Conservation (phyloP, 179 eudicot species). For the Silene coronaria region DNA sequence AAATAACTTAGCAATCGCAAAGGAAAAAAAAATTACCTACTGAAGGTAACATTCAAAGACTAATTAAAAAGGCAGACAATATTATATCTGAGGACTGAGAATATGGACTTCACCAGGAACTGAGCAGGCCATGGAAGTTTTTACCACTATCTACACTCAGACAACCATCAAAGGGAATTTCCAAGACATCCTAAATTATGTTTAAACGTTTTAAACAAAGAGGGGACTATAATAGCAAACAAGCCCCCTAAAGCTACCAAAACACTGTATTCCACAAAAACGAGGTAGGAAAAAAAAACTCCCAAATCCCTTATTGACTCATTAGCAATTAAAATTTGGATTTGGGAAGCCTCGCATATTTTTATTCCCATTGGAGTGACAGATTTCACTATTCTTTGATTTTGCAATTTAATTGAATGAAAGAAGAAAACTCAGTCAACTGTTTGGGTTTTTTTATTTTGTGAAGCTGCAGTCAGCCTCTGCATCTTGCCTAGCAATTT, state of each 20-base stretch:
- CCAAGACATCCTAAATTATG: background rate
- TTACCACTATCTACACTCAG: background rate
- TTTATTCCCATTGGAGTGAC: no score
- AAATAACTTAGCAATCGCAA: background rate
- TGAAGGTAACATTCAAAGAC: background rate
- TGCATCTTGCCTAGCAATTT: background rate
- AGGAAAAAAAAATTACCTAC: background rate
- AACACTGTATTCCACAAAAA: background rate
- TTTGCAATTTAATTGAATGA: no score
- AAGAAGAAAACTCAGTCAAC: no score
- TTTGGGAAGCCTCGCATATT: no score
- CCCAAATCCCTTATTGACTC: background rate
- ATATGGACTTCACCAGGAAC: background rate
- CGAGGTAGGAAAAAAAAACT: background rate
- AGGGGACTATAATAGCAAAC: background rate
- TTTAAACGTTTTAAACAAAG: background rate
- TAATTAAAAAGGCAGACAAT: no score
- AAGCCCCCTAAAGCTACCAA: background rate
- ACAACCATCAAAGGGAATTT: background rate
- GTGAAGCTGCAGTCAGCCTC: no score
- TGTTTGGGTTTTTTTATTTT: no score
- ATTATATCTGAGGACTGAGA: no score
- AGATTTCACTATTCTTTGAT: no score
- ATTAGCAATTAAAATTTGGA: background rate
- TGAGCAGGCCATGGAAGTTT: background rate